These are phyloP conservation scores for Colletotrichum sp. DNA, from an alignment of 2,329 filamentous ascomycete species.

Conservation along the genomic window DNA sequence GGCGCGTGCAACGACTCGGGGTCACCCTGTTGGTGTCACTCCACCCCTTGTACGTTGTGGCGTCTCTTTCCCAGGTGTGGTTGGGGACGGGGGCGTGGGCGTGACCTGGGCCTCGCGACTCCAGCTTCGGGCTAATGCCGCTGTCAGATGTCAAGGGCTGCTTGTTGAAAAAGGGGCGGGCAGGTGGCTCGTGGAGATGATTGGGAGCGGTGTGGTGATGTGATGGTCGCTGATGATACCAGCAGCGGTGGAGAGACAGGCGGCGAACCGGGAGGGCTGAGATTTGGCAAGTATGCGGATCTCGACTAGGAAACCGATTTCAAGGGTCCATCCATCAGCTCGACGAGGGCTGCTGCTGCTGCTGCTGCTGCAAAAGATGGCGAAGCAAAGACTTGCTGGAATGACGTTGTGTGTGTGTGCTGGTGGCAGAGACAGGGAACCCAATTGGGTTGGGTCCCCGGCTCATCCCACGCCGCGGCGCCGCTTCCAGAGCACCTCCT, in stretches of 20 bases:
- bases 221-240: background rate
- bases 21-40: background rate
- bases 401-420: background rate
- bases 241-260: background rate
- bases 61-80: background rate
- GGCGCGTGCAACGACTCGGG: constrained; percentile 5
- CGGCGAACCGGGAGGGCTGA: background rate
- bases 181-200: background rate
- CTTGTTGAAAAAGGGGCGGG: background rate
- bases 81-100: background rate
- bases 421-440: background rate
- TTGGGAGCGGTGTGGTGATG: constrained; percentile 6
- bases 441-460: constrained; percentile 8
- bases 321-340: constrained; percentile 12
- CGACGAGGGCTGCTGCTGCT: background rate
- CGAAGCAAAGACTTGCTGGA: background rate
- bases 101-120: constrained; percentile 12
- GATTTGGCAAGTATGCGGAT: background rate
- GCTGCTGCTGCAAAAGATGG: background rate
- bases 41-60: background rate
- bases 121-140: background rate
- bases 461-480: background rate
- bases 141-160: constrained; percentile 18
- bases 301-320: background rate
- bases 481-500: background rate